Percentiles rank a stretch among this genome's conserved stretches.
phyloP scores from a whole-genome alignment of 306 rosid genomes.

The Sophora flavescens region DNA sequence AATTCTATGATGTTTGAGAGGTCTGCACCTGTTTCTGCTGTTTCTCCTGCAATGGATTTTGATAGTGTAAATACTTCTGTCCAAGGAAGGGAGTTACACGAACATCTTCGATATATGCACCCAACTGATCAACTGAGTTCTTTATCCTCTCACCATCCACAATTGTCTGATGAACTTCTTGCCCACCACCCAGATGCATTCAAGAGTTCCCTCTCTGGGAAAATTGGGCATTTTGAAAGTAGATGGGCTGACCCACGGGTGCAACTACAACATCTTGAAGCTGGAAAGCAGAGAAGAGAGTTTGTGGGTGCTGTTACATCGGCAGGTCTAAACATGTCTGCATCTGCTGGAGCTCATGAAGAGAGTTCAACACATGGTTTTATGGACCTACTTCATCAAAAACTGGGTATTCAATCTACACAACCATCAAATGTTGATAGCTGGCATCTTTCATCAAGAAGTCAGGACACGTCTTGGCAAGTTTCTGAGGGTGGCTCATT shows the following conservation, averaged over 20 bases:
- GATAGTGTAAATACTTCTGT: neutral
- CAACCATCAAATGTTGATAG: conserved; percentile 57
- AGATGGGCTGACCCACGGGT: conserved; percentile 52
- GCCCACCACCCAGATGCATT: conserved; percentile 53
- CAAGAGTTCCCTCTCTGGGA: conserved; percentile 54
- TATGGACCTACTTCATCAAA: conserved; percentile 60
- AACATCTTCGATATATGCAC: conserved; percentile 48
- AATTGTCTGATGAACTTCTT: conserved; percentile 55
- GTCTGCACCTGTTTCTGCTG: conserved; percentile 57
- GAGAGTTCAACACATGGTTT: conserved; percentile 57
- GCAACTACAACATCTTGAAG: conserved; percentile 58
- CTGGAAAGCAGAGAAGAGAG: conserved; percentile 57
- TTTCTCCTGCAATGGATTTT: neutral
- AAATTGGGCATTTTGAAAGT: conserved; percentile 59
- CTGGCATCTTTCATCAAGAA: conserved; percentile 60
- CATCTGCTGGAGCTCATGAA: conserved; percentile 53
- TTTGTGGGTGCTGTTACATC: conserved; percentile 40
- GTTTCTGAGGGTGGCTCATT: conserved; percentile 52
- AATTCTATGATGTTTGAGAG: conserved; percentile 66
- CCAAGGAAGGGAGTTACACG: conserved; percentile 60
- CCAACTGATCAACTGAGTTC: conserved; percentile 55
- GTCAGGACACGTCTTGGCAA: conserved; percentile 55
- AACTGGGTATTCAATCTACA: conserved; percentile 52
- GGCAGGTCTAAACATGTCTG: conserved; percentile 53
- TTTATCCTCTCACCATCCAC: conserved; percentile 53